Percentiles rank a stretch among this genome's conserved stretches.
phyloP scores from a whole-genome alignment of 2,329 filamentous ascomycete species.

The Sclerotinia minor region DNA sequence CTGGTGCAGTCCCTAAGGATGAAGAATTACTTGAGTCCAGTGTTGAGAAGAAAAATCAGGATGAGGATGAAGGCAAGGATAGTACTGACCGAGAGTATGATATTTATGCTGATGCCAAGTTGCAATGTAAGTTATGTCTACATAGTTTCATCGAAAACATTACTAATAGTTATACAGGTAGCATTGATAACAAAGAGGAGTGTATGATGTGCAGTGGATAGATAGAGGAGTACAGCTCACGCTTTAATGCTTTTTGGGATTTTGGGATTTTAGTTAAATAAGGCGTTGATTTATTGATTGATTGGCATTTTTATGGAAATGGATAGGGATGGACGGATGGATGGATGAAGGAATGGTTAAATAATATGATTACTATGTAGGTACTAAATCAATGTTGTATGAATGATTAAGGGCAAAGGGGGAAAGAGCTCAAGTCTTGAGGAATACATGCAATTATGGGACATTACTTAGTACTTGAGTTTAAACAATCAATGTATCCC shows the following conservation, averaged over 20 bases:
- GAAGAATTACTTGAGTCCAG: constrained; percentile 64
- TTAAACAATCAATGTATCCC: not conserved
- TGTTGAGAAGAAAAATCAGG: constrained; percentile 58
- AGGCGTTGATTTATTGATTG: constrained; percentile 5
- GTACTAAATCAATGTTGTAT: constrained; percentile 8
- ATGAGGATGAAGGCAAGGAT: constrained; percentile 71
- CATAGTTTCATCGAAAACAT: constrained; percentile 1
- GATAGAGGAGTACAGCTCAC: constrained; percentile 22
- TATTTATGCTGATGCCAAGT: constrained; percentile 90
- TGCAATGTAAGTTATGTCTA: constrained; percentile 68
- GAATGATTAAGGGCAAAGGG: not conserved
- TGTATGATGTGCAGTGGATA: constrained; percentile 98
- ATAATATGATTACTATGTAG: constrained; percentile 12
- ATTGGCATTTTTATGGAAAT: constrained; percentile 6
- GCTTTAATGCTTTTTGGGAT: constrained; percentile 15
- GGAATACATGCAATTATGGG: not conserved
- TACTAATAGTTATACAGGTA: constrained; percentile 56
- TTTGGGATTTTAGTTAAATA: not conserved
- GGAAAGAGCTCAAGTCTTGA: not conserved
- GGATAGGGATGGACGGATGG: not conserved
- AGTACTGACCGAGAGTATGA: constrained; percentile 77
- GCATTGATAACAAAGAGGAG: constrained; percentile 93
- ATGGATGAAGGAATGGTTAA: constrained; percentile 11
- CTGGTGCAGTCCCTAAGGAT: constrained; percentile 55
- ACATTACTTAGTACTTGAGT: not conserved